Conservation (phyloP, 108 stramenopile genomes). For the Nannochloropsis gaditana region DNA sequence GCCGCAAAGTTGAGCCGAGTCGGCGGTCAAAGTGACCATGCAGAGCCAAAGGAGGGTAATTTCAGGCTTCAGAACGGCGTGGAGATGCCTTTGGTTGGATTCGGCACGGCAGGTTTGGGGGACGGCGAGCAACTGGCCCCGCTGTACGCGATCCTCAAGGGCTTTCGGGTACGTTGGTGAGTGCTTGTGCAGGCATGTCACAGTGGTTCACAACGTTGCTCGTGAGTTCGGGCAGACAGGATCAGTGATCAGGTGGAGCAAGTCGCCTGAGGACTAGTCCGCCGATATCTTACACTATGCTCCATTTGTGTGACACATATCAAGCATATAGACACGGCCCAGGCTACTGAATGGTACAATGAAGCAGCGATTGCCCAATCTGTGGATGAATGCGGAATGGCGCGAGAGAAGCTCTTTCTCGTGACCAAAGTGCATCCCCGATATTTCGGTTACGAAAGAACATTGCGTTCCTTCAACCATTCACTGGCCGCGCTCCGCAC, state of each 20-base stretch:
- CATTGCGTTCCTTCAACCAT: neutral
- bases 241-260: too few species aligned
- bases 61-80: neutral
- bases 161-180: neutral
- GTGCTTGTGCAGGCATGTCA: too few species aligned
- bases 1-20: too few species aligned
- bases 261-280: too few species aligned
- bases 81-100: conserved; percentile 12
- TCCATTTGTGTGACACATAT: too few species aligned
- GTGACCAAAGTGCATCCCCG: conserved; percentile 21
- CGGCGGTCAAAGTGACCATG: too few species aligned
- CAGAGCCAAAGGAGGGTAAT: neutral
- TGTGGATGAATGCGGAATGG: neutral
- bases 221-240: too few species aligned
- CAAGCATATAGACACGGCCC: conserved; percentile 18
- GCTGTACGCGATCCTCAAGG: neutral
- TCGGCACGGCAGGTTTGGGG: conserved; percentile 23
- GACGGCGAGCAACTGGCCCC: neutral
- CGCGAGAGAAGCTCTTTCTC: neutral
- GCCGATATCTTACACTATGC: too few species aligned
- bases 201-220: too few species aligned
- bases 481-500: neutral
- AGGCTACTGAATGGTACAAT: conserved; percentile 21
- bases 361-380: neutral
- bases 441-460: neutral